Percentiles rank a stretch among this genome's conserved stretches.
Evolutionary conservation across 352 stramenopile genomes (phyloP).

Genomic region (Pythium utonaiense): DNA sequence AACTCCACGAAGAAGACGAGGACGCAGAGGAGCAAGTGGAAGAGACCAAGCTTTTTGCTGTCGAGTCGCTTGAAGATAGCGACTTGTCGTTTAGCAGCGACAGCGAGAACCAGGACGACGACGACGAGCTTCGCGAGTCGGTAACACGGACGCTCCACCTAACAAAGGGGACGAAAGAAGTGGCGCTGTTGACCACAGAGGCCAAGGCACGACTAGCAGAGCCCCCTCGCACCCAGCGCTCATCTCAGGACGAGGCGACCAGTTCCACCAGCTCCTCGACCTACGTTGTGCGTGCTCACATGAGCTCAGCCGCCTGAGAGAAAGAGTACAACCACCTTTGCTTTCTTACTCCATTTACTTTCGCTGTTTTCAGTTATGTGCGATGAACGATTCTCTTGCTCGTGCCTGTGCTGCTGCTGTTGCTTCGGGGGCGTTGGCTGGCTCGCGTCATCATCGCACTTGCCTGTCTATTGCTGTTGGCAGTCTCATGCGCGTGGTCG

Average conservation of each 20-base stretch:
- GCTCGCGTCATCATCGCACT: not conserved
- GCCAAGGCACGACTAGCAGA: not conserved
- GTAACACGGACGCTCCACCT: not conserved
- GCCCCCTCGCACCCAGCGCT: not conserved
- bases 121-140: not conserved
- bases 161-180: not conserved
- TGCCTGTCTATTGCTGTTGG: too few relatives aligned
- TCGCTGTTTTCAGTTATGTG: too few relatives aligned
- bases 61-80: conserved; percentile 21
- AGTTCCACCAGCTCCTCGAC: conserved; percentile 3
- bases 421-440: not conserved
- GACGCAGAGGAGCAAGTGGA: not conserved
- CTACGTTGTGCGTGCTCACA: conserved; percentile 12
- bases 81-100: conserved; percentile 22
- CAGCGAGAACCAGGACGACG: conserved; percentile 20
- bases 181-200: not conserved
- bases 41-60: conserved; percentile 1
- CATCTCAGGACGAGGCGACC: not conserved
- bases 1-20: not conserved
- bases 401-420: not conserved
- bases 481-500: not conserved
- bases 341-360: not conserved
- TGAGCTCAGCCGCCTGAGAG: conserved; percentile 18
- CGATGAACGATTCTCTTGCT: too few relatives aligned
- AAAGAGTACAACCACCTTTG: not conserved